Base-by-base conservation (phyloP, 2,329 filamentous ascomycete species). In the Eutypella sp. region DNA sequence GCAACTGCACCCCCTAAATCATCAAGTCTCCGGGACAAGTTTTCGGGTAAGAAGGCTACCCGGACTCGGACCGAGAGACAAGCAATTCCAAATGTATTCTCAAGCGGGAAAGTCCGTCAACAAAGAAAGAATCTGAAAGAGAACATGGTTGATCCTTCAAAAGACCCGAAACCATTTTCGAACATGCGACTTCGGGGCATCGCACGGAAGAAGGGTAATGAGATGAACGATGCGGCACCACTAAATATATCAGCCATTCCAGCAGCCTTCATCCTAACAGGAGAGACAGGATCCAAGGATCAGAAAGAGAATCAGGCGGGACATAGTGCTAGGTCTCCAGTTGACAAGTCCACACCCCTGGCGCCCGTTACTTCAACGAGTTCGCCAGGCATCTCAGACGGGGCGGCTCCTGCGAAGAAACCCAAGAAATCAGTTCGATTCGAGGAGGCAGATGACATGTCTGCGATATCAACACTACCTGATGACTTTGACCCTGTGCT, bases 1-100 rank as follows among this genome's bases (percentile, higher is more conserved):
- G 24, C 42, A 25, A 16, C 27, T 9, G 16, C 31, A 7, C 47
- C 48, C 8, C 47, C 46, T 15, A 57, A 47, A 38, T 42, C 47
- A 3, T 44, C 57, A 10, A 53, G 50, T 36, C 38, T 54, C 23
- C 49, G 51, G 25, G 56, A 52, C 37, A 56, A 54, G 16, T 52
- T 58, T 22, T 50, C 45, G 25, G 53, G 53, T 13, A 61, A 57
- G 41, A 64, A 54, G 23, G 60, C 59, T 23, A 59, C 58, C 36
- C 57, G 56, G 42, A 60, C 46, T 36, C 49, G 46, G 24, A 55
- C 45, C 34, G 27, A 44, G 20, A 46, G 40, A 22, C 41, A 20
- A 34, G 52, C 24, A 39, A 34, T 47, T 7, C 51, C 46, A 13
- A 79, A 78, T 47, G 67, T 79, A 1, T 79, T 79, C 40, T 50